These are phyloP conservation scores for Polytrichum commune DNA, from an alignment of 225 moss, liverwort and hornwort species.

Conservation along the genomic window DNA sequence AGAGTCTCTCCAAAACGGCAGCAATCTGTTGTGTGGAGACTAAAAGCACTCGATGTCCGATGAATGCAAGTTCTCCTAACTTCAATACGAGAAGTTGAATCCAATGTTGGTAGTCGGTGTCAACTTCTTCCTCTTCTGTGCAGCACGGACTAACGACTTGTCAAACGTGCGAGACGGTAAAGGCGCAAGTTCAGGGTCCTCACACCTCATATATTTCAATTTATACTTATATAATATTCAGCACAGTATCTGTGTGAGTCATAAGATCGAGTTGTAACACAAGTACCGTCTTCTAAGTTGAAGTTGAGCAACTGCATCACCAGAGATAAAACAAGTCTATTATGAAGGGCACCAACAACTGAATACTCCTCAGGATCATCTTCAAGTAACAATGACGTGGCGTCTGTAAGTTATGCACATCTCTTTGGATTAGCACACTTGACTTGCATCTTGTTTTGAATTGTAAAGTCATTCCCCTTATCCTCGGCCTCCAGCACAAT, in stretches of 20 bases:
- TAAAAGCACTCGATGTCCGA: slow-evolving; percentile 44
- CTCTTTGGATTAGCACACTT: too few relatives aligned
- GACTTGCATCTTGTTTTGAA: too few relatives aligned
- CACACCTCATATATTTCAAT: background rate
- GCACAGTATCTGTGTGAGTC: slow-evolving; percentile 11
- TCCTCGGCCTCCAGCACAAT: too few relatives aligned
- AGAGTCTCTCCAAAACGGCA: slow-evolving; percentile 41
- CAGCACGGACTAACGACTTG: too few relatives aligned
- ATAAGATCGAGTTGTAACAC: slow-evolving; percentile 1
- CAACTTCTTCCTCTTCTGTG: slow-evolving; percentile 9
- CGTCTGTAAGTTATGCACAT: slow-evolving; percentile 17
- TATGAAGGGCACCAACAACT: slow-evolving; percentile 24
- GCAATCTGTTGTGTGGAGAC: slow-evolving; percentile 36
- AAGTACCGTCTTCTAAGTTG: slow-evolving; percentile 26
- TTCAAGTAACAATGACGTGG: slow-evolving; percentile 27
- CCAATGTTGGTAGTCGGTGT: slow-evolving; percentile 19
- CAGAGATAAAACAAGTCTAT: slow-evolving; percentile 39
- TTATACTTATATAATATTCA: slow-evolving; percentile 1
- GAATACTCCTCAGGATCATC: slow-evolving; percentile 30
- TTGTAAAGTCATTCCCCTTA: too few relatives aligned
- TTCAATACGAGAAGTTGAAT: slow-evolving; percentile 31
- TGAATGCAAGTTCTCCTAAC: slow-evolving; percentile 33
- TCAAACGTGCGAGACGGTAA: too few relatives aligned
- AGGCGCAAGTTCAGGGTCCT: too few relatives aligned
- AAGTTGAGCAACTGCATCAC: slow-evolving; percentile 41